Evolutionary conservation across 2,329 filamentous ascomycete species (phyloP), one percentile per base, ranked within the genome.

Genomic region (Colletotrichum truncatum): DNA sequence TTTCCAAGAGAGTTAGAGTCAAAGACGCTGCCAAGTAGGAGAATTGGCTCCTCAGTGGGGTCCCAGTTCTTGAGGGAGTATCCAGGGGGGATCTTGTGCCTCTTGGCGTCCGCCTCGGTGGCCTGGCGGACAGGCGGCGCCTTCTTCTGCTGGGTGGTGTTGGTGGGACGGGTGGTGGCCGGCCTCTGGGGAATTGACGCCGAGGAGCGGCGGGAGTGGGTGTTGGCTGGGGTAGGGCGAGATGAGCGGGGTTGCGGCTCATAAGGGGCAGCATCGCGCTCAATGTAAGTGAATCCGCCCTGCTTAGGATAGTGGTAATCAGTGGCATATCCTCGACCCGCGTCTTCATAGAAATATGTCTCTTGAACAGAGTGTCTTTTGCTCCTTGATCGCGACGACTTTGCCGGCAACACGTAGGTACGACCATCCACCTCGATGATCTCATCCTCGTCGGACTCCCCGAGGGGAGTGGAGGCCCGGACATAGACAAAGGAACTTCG

Each of bases 41-140:
- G 90, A 76, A 99, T 98, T 54, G 96, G 96, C 71, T 94, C 90
- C 82, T 98, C 95, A 26, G 89, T 90, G 1, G 95, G 95, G 76
- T 99, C 96, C 96, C 96, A 98, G 83, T 98, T 97, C 86, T 98
- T 98, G 76, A 95, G 89, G 25, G 93, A 97, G 82, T 97, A 99
- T 68, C 96, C 95, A 1, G 89, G 79, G 2, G 96, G 94, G 62
- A 99, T 98, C 66, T 88, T 87, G 74, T 93, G 91, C 76, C 79
- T 82, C 73, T 81, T 83, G 34, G 87, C 86, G 75, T 91, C 88
- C 11, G 79, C 81, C 67, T 88, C 85, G 28, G 87, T 90, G 6
- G 88, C 87, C 48, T 36, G 34, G 11, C 61, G 61, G 73, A 82
- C 80, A 58, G 78, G 75, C 9, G 77, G 69, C 7, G 76, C 71